Evolutionary conservation across 495 filamentous ascomycete genomes (phyloP), one percentile per base, ranked within the genome.

Genomic region (Tuber borchii): DNA sequence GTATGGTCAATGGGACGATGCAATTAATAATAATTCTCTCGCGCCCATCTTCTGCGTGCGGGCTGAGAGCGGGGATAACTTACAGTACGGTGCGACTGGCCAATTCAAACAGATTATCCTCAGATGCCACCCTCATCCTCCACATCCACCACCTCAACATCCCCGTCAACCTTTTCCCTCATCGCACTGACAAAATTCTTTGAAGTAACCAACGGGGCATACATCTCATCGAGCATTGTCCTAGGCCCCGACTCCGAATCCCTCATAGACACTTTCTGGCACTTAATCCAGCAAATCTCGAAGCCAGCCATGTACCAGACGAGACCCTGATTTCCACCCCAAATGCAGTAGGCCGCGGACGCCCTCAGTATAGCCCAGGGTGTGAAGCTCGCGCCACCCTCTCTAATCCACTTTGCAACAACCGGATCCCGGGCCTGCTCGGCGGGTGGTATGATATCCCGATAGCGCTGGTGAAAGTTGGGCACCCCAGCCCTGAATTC

Each of bases 301-400:
- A 85, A 86, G 0, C 90, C 91, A 16, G 90, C 90, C 56, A 92
- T 89, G 72, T 88, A 86, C 85, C 92, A 92, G 19, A 87, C 84
- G 70, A 92, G 88, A 12, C 69, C 81, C 26, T 73, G 85, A 1
- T 77, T 83, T 0, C 76, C 74, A 70, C 86, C 85, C 69, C 84
- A 86, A 61, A 81, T 76, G 56, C 84, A 84, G 80, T 92, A 93
- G 4, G 86, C 83, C 2, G 84, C 85, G 5, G 91, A 92, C 1
- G 92, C 92, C 76, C 91, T 87, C 14, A 93, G 75, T 10, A 90
- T 83, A 16, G 84, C 83, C 88, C 89, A 92, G 19, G 83, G 69
- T 9, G 85, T 86, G 31, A 85, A 80, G 16, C 83, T 84, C 73
- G 86, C 85, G 20, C 86, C 84, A 6, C 80, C 77, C 8, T 78